phyloP scores from a whole-genome alignment of 345 rosid genomes.

The Fremontodendron californicum region DNA sequence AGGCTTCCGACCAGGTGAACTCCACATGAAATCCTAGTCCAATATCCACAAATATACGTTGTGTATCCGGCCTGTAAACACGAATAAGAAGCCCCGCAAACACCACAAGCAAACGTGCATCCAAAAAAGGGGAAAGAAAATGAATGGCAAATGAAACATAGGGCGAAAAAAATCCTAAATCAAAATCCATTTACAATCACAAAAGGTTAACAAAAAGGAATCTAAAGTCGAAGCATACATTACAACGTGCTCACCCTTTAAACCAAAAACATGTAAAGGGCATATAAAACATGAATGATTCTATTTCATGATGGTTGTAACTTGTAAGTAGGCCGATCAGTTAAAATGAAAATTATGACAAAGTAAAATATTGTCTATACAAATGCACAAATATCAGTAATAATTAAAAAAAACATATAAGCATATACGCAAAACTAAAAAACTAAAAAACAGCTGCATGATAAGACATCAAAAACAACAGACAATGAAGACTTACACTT shows the following conservation, averaged over 20 bases:
- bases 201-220: background rate
- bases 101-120: background rate
- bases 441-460: background rate
- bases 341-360: background rate
- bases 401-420: too few species aligned
- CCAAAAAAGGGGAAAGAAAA: background rate
- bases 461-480: background rate
- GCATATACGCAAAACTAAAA: too few species aligned
- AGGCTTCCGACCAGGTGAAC: constrained; percentile 81
- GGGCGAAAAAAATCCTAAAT: too few species aligned
- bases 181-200: too few species aligned
- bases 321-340: background rate
- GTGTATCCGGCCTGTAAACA: constrained; percentile 62
- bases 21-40: constrained; percentile 85
- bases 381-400: too few species aligned
- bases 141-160: too few species aligned
- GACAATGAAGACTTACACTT: constrained; percentile 52
- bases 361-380: background rate
- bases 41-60: constrained; percentile 58
- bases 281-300: background rate
- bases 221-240: background rate
- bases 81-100: background rate
- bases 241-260: background rate
- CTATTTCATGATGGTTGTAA: too few species aligned
- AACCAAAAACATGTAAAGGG: background rate